A percentile compares a stretch with the other conserved stretches of the same genome.
Conservation (phyloP, 306 rosid species). For the Leucaena leucocephala region DNA sequence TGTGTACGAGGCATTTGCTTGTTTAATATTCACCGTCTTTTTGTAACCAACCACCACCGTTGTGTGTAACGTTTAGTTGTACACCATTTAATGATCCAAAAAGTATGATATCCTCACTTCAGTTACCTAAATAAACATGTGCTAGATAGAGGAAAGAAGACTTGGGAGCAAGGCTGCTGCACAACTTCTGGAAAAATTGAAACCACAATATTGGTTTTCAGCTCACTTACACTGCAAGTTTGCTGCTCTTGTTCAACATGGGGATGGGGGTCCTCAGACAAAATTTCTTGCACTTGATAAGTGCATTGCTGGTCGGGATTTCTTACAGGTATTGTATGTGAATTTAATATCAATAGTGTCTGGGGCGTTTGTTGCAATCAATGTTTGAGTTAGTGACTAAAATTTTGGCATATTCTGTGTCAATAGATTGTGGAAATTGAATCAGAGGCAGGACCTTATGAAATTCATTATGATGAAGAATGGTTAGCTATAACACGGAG, state of each 20-base stretch:
- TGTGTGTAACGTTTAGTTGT: background rate
- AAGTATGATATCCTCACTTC: slow-evolving; percentile 23
- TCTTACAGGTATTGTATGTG: slow-evolving; percentile 73
- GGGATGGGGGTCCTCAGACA: slow-evolving; percentile 81
- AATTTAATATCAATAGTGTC: slow-evolving; percentile 7
- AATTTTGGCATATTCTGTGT: slow-evolving; percentile 33
- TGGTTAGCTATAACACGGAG: slow-evolving; percentile 89
- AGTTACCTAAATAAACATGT: slow-evolving; percentile 25
- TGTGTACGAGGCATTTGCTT: background rate
- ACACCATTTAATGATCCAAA: background rate
- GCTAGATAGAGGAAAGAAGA: slow-evolving; percentile 73
- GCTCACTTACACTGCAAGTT: slow-evolving; percentile 96
- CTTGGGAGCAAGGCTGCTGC: slow-evolving; percentile 89
- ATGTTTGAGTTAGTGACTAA: slow-evolving; percentile 32
- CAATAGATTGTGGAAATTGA: slow-evolving; percentile 78
- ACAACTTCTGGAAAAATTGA: slow-evolving; percentile 77
- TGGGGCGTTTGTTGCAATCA: slow-evolving; percentile 25
- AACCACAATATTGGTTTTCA: slow-evolving; percentile 90
- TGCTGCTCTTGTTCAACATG: slow-evolving; percentile 94
- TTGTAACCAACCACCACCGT: background rate
- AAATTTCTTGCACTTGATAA: slow-evolving; percentile 97
- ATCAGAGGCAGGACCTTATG: slow-evolving; percentile 78
- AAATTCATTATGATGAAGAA: slow-evolving; percentile 89
- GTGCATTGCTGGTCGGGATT: slow-evolving; percentile 73
- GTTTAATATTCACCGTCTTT: background rate